These are phyloP conservation scores for Nidula microcarpa DNA, from an alignment of 768 basidiomycete genomes.

Conservation along the genomic window DNA sequence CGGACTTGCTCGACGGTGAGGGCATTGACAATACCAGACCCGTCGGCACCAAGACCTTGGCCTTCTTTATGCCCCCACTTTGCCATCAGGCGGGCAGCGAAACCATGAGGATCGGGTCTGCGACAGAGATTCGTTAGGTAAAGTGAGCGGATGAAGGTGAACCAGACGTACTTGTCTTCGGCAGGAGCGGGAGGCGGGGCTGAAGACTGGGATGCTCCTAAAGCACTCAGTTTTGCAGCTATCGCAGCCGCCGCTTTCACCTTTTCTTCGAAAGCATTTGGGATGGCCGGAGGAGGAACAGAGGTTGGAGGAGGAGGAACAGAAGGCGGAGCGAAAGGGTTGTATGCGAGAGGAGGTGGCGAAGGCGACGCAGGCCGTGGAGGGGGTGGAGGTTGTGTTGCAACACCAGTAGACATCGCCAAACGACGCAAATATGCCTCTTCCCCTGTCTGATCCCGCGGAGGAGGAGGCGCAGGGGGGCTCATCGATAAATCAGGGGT, in stretches of 20 bases:
- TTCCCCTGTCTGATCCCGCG: slow-evolving; percentile 49
- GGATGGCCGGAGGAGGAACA: slow-evolving; percentile 30
- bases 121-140: neutral
- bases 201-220: slow-evolving; percentile 33
- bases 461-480: slow-evolving; percentile 9
- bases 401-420: slow-evolving; percentile 45
- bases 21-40: slow-evolving; percentile 85
- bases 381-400: slow-evolving; percentile 16
- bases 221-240: slow-evolving; percentile 67
- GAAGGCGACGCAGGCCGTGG: slow-evolving; percentile 31
- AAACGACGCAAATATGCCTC: slow-evolving; percentile 65
- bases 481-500: neutral
- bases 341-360: slow-evolving; percentile 58
- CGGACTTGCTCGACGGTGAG: slow-evolving; percentile 73
- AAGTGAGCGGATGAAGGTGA: too few species aligned
- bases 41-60: slow-evolving; percentile 84
- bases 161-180: slow-evolving; percentile 25
- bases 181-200: slow-evolving; percentile 24
- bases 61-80: slow-evolving; percentile 97
- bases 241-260: slow-evolving; percentile 80
- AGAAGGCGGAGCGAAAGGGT: slow-evolving; percentile 65
- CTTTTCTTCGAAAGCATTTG: slow-evolving; percentile 55
- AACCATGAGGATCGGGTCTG: slow-evolving; percentile 64
- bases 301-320: slow-evolving; percentile 53
- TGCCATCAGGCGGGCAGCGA: slow-evolving; percentile 87